Base-by-base conservation (phyloP, 371 early-diverging fungal species). In the Blastocladiella emersonii region DNA sequence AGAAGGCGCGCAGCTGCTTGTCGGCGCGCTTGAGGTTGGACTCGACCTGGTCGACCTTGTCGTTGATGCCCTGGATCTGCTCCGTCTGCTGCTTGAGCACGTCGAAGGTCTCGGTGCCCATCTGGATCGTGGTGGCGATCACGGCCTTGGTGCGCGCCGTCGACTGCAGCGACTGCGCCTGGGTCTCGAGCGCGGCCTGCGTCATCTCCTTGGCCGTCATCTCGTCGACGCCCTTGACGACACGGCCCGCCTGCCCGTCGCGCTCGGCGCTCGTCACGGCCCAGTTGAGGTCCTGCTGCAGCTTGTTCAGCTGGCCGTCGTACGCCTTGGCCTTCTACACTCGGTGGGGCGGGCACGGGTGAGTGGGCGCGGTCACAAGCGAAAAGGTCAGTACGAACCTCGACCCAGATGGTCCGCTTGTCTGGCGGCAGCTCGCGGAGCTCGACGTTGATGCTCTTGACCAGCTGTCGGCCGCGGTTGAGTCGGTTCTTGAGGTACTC, bases 211-310 rank as follows among this genome's bases (percentile, higher is more conserved):
- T 77, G 13, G 78, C 67, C 12, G 77, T 75, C 77, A 79, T 74
- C 5, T 79, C 74, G 35, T 80, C 77, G 15, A 73, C 61, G 34
- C 53, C 71, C 55, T 61, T 43, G 61, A 44, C 45, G 55, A 12
- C 34, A 21, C 34, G 41, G 34, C 34, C 61, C 17, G 41, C 61
- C 13, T 23, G 45, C 23, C 34, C 30, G 27, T 66, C 65, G 25
- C 66, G 62, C 57, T 66, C 65, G 63, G 66, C 66, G 15, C 37
- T 10, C 36, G 65, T 65, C 0, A 57, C 78, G 19, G 79, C 79
- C 78, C 78, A 80, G 53, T 78, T 76, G 3, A 79, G 67, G 64
- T 81, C 79, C 61, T 81, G 76, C 63, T 62, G n/a, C 21, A 79
- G 66, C 68, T 78, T 71, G 34, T 37, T 68, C 45, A 81, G 69